Evolutionary conservation across 352 stramenopile species (phyloP).

Genomic region (Globisporangium ultimum): DNA sequence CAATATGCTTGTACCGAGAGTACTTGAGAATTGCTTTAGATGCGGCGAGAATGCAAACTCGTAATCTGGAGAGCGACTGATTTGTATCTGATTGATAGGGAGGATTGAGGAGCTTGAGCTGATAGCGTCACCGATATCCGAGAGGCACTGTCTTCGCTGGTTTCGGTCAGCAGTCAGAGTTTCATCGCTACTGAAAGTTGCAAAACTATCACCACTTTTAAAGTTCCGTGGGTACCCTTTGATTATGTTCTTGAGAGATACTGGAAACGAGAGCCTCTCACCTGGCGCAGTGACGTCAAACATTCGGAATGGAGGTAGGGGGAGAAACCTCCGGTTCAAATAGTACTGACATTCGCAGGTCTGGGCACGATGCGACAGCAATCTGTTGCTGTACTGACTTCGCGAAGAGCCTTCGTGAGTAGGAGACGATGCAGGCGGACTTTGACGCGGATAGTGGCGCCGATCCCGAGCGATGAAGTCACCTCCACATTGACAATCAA

Average conservation of each 20-base stretch:
- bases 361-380: slow-evolving; percentile 25
- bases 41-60: slow-evolving; percentile 20
- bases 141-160: slow-evolving; percentile 7
- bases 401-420: not conserved
- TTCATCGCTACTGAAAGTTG: no score
- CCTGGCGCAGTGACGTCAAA: slow-evolving; percentile 58
- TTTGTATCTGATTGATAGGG: slow-evolving; percentile 28
- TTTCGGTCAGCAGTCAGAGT: no score
- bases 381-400: slow-evolving; percentile 14
- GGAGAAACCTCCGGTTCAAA: slow-evolving; percentile 44
- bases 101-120: slow-evolving; percentile 14
- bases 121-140: slow-evolving; percentile 17
- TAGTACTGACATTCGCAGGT: slow-evolving; percentile 46
- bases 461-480: not conserved
- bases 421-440: not conserved
- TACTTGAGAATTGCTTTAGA: slow-evolving; percentile 19
- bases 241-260: slow-evolving; percentile 53
- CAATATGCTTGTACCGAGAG: slow-evolving; percentile 34
- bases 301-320: slow-evolving; percentile 70
- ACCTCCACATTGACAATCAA: slow-evolving; percentile 49
- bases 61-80: slow-evolving; percentile 54
- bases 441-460: not conserved
- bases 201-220: no score
- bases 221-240: slow-evolving; percentile 2
- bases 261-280: slow-evolving; percentile 47